phyloP scores from a whole-genome alignment of 495 filamentous ascomycete genomes.

The Aspergillus bertholletiae region DNA sequence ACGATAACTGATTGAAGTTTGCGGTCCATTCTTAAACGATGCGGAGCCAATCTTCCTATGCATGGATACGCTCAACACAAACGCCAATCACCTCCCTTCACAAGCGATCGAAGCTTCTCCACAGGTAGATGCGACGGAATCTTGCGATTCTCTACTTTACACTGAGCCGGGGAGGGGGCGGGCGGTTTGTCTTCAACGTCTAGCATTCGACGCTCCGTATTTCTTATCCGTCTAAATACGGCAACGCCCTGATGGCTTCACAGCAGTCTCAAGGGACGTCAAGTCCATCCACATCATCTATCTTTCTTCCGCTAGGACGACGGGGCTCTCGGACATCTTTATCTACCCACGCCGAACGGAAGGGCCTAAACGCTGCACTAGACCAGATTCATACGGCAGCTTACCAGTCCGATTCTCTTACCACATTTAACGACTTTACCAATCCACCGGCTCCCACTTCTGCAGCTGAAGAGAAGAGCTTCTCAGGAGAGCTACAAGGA shows the following conservation, averaged over 20 bases:
- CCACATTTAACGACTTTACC: conserved; percentile 83
- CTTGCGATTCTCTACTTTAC: conserved; percentile 11
- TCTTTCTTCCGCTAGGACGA: conserved; percentile 39
- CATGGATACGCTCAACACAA: conserved; percentile 15
- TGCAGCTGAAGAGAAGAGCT: conserved; percentile 59
- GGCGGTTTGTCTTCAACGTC: conserved; percentile 9
- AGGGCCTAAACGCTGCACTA: conserved; percentile 67
- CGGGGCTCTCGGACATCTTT: conserved; percentile 63
- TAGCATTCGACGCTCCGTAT: not conserved
- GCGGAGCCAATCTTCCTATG: conserved; percentile 11
- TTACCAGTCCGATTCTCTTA: conserved; percentile 73
- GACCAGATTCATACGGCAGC: conserved; percentile 83
- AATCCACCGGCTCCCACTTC: conserved; percentile 46
- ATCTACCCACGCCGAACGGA: conserved; percentile 62
- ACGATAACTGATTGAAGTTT: not conserved
- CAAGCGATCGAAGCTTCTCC: conserved; percentile 13
- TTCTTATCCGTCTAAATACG: not conserved
- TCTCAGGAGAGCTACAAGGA: conserved; percentile 71
- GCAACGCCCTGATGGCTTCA: conserved; percentile 32
- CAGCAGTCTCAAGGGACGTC: conserved; percentile 33
- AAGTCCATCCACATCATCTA: conserved; percentile 43
- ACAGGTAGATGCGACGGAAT: conserved; percentile 13
- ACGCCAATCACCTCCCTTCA: conserved; percentile 2
- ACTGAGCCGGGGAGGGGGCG: conserved; percentile 16
- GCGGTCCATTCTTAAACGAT: conserved; percentile 3